Base-by-base conservation (phyloP, 208 protist genomes). In the Vickermania ingenoplastis region DNA sequence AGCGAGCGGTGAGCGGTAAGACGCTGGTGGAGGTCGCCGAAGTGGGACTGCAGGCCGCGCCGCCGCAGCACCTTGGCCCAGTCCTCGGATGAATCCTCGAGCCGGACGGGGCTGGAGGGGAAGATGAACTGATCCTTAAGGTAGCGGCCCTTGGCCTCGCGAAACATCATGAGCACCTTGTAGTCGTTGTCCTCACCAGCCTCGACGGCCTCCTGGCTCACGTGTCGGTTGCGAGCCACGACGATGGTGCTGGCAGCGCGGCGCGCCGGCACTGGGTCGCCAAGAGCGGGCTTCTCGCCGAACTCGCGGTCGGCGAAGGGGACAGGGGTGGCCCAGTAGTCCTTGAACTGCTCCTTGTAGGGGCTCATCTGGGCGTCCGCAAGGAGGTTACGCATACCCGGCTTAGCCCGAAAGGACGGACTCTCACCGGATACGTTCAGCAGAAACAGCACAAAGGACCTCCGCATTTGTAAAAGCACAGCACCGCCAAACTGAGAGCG, bases 311-410 rank as follows among this genome's bases (percentile, higher is more conserved):
- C 82, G 2, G 81, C 81, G 60, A 81, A 94, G 0, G 87, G 87
- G 2, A 94, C 75, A 1, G 87, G 83, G 2, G 87, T 89, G 7
- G 87, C 57, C 84, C 87, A 94, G 75, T 80, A 94, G 49, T 91
- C 81, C 61, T 94, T 94, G 65, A 94, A 94, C 61, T 91, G 81
- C 72, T 94, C 87, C 71, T 94, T 94, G 71, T 94, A 94, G 21
- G 83, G 87, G 60, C 81, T 90, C 58, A 80, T 74, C 31, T 85
- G 77, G 2, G 83, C 87, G 48, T 94, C 83, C 45, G 89, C 66
- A 25, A 87, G 75, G 7, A 85, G 68, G 53, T 94, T 84, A 2
- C 79, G 75, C 31, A 88, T 67, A 52, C 79, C 79, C 0, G 83
- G 87, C 50, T 91, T 89, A 2, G 79, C 79, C 45, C 87, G 83